Evolutionary conservation across 1,284 basidiomycete species (phyloP).

Genomic region (Porodaedalea pini): DNA sequence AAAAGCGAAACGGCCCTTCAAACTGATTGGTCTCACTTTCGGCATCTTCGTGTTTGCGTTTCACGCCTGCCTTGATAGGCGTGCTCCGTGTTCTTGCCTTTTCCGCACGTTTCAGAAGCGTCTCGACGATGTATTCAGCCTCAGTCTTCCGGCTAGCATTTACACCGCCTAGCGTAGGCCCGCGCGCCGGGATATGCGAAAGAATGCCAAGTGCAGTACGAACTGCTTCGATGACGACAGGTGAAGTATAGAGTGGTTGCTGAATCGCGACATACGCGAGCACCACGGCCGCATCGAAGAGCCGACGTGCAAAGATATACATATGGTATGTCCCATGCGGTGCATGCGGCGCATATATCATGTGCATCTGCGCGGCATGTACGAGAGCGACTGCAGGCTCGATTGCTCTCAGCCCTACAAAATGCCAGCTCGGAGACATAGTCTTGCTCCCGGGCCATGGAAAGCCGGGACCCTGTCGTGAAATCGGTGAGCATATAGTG

Average conservation of each 20-base stretch:
- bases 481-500: slow-evolving; percentile 31
- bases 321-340: slow-evolving; percentile 28
- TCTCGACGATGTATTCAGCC: slow-evolving; percentile 43
- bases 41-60: slow-evolving; percentile 51
- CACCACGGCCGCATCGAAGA: slow-evolving; percentile 61
- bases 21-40: slow-evolving; percentile 32
- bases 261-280: slow-evolving; percentile 57
- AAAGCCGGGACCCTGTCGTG: slow-evolving; percentile 15
- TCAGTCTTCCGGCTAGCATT: slow-evolving; percentile 29
- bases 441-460: slow-evolving; percentile 18
- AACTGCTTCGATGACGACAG: slow-evolving; percentile 48
- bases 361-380: slow-evolving; percentile 6
- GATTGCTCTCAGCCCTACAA: neutral
- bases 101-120: slow-evolving; percentile 40
- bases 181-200: slow-evolving; percentile 26
- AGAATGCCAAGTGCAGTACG: slow-evolving; percentile 48
- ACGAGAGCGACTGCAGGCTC: slow-evolving; percentile 13
- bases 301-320: slow-evolving; percentile 41
- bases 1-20: slow-evolving; percentile 41
- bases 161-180: slow-evolving; percentile 17
- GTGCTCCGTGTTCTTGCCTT: neutral
- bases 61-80: slow-evolving; percentile 34
- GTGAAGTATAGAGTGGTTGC: slow-evolving; percentile 44
- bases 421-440: slow-evolving; percentile 27
- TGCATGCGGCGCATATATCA: slow-evolving; percentile 3